Evolutionary conservation across 371 early-diverging fungal genomes (phyloP), one percentile per base, ranked within the genome.

Genomic region (Rhizopus microsporus): DNA sequence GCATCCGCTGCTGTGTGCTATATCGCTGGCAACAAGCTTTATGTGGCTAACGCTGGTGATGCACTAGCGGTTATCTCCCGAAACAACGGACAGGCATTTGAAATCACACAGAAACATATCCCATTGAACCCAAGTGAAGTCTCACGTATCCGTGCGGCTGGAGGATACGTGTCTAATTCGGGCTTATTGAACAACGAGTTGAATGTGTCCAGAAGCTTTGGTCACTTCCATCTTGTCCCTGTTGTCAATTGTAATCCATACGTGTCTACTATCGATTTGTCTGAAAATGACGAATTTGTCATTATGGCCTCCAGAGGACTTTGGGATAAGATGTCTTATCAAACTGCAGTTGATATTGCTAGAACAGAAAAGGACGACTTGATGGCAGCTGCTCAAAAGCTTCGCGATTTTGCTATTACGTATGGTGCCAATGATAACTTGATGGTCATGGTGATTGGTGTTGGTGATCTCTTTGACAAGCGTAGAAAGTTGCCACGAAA

Each of bases 31-130:
- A 85, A 80, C 46, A 87, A 80, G n/a, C 68, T 95, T 34, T 92
- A 92, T 62, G 88, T 93, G 3, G 93, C 95, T 13, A 94, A 94
- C 60, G 89, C 88, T 15, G 95, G 96, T n/a, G 94, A 96, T 69
- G 83, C 88, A 0, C 69, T 91, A 30, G 94, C 90, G 0, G 91
- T 95, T 9, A 71, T 94, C n/a, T 89, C 88, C 15, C 80, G 90
- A 42, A 86, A 88, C 42, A 89, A 77, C 15, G 88, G 93, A 7
- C 82, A 73, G 7, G 89, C 88, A 1, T 61, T 78, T 30, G 82
- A 89, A 34, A 76, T 96, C 48, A 87, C 95, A 0, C 83, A 82
- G 56, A 87, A 88, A 42, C 92, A 93, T 59, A 88, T 82, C 31
- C 86, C 90, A 31, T 76, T 84, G 56, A 82, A 84, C 51, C 81